phyloP scores from a whole-genome alignment of 1,139 yeast species.

The Yarrowia galli region DNA sequence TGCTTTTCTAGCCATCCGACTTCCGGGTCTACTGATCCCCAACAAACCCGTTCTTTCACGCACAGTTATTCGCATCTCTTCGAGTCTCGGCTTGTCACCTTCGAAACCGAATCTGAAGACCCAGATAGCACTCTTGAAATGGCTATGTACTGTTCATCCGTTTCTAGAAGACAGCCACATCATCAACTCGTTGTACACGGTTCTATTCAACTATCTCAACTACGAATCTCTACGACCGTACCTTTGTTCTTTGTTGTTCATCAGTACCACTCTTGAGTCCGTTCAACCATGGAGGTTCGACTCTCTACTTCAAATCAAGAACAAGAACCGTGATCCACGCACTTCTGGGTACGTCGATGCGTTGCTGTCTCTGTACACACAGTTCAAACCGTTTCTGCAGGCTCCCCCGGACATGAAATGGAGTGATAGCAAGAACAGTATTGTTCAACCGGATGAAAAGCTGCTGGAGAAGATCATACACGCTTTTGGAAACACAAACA shows the following conservation, averaged over 20 bases:
- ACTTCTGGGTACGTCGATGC: constrained; percentile 47
- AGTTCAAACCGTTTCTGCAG: constrained; percentile 28
- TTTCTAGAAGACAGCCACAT: constrained; percentile 47
- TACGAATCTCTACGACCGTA: constrained; percentile 56
- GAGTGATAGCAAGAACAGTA: constrained; percentile 29
- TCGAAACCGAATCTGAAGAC: constrained; percentile 43
- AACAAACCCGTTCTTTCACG: constrained; percentile 47
- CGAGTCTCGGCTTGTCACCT: constrained; percentile 48
- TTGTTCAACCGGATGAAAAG: constrained; percentile 8
- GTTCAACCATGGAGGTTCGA: constrained; percentile 54
- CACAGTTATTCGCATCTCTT: constrained; percentile 47
- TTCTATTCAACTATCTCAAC: constrained; percentile 56
- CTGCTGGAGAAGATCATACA: constrained; percentile 3
- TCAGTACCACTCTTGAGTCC: constrained; percentile 50
- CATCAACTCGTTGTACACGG: constrained; percentile 49
- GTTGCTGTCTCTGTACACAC: constrained; percentile 16
- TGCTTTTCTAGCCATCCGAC: constrained; percentile 40
- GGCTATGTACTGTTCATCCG: constrained; percentile 54
- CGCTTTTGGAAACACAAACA: constrained; percentile 14
- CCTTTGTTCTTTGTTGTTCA: constrained; percentile 55
- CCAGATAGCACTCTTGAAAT: constrained; percentile 47
- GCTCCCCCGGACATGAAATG: constrained; percentile 41
- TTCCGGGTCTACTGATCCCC: constrained; percentile 50
- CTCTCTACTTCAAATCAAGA: constrained; percentile 50
- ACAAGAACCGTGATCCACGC: constrained; percentile 48